Evolutionary conservation across 352 stramenopile species (phyloP), one percentile per base, ranked within the genome.

Genomic region (Phytophthora tubulina): DNA sequence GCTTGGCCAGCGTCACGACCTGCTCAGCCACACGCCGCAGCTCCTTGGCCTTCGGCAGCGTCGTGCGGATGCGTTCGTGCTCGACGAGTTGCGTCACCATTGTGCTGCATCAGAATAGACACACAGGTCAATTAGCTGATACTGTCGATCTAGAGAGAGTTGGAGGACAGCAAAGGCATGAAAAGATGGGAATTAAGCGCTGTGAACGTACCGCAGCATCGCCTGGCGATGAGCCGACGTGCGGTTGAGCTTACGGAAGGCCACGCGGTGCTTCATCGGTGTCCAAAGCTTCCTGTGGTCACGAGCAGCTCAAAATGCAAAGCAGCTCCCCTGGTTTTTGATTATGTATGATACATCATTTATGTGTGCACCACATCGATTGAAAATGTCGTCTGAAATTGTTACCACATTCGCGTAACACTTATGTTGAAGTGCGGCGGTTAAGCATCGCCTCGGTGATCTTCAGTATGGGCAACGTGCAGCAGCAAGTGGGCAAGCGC

Each of bases 31-130:
- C 65, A 36, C 88, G 88, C 53, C 92, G 88, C 46, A 99, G 78
- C 86, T 99, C 96, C 80, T 99, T 99, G 31, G 97, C 97, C 80
- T 98, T 99, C 39, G 96, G 92, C 17, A 98, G 80, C 52, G 97
- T 99, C 63, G 97, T 99, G 73, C 92, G 94, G 70, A 99, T 99
- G 53, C 97, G 93, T 77, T 99, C 97, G 78, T 99, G 96, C 71
- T 99, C 97, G 70, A 99, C 97, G 55, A 99, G 86, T 62, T 98
- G 98, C 63, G 96, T 99, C 52, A 99, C 93, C 89, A 99, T 98
- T 44, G 98, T 99, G 45, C 88, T 96, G 63, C 67, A 51, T 45
- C 21, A 65, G 48, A 46, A 21, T 60, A 14, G 32, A 14, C 10
- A 13, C 21, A 51, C 17, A 44, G 5, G 36, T 69, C 1, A 39